These are phyloP conservation scores for Zymoseptoria crescenta DNA, from an alignment of 2,329 filamentous ascomycete species.

Conservation along the genomic window DNA sequence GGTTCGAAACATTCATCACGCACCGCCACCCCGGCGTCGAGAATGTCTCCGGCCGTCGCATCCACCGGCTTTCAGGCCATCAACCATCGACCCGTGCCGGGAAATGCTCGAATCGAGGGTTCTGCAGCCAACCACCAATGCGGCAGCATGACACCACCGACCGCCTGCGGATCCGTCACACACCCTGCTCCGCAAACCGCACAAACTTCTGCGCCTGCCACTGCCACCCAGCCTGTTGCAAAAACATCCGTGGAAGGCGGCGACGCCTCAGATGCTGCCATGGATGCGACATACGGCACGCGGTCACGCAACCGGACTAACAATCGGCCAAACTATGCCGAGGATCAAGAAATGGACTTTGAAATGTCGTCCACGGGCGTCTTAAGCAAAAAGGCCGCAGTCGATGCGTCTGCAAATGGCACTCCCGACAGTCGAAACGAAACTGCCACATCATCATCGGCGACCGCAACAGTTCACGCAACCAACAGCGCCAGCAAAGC, in stretches of 20 bases:
- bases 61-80: conserved; percentile 19
- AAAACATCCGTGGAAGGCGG: conserved; percentile 12
- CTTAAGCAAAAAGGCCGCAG: conserved; percentile 31
- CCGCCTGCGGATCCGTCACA: conserved; percentile 15
- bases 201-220: conserved; percentile 16
- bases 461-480: conserved; percentile 7
- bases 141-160: conserved; percentile 15
- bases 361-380: conserved; percentile 48
- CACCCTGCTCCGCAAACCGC: conserved; percentile 20
- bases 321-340: conserved; percentile 86
- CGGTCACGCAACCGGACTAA: conserved; percentile 81
- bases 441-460: background rate
- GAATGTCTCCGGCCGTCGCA: conserved; percentile 8
- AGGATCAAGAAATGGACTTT: conserved; percentile 87
- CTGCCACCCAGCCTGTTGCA: conserved; percentile 10
- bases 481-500: conserved; percentile 8
- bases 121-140: conserved; percentile 10
- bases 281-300: conserved; percentile 65
- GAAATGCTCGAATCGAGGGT: conserved; percentile 14
- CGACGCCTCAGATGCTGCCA: conserved; percentile 20
- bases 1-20: conserved; percentile 10
- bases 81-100: conserved; percentile 15
- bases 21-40: conserved; percentile 11
- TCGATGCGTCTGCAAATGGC: conserved; percentile 17
- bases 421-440: conserved; percentile 10